A percentile compares a stretch with the other conserved stretches of the same genome.
These are phyloP conservation scores for Talaromyces verruculosus DNA, from an alignment of 2,329 filamentous ascomycete genomes.

Conservation along the genomic window DNA sequence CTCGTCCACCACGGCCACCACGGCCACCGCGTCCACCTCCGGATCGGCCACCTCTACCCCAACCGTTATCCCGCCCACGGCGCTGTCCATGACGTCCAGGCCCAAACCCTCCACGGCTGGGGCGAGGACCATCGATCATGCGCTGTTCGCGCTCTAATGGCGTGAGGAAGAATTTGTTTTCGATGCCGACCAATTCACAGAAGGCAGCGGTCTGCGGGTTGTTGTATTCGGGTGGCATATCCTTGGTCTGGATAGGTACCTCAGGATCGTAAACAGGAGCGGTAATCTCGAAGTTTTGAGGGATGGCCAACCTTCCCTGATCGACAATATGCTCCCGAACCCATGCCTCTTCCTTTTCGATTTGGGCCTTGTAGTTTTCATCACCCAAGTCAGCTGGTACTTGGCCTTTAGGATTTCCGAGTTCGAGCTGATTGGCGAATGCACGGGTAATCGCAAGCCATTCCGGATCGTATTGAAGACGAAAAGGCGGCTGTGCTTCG, in stretches of 20 bases:
- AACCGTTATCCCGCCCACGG: conserved; percentile 6
- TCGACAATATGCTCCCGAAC: conserved; percentile 72
- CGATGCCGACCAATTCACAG: conserved; percentile 73
- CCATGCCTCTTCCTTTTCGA: conserved; percentile 74
- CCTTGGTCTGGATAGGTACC: conserved; percentile 56
- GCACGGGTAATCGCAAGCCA: conserved; percentile 92
- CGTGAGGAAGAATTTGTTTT: conserved; percentile 72
- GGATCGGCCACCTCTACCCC: conserved; percentile 21
- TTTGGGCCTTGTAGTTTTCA: conserved; percentile 64
- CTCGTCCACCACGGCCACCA: conserved; percentile 23
- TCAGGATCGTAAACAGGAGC: conserved; percentile 68
- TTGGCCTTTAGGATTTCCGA: conserved; percentile 60
- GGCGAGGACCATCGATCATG: conserved; percentile 56
- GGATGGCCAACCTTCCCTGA: conserved; percentile 64
- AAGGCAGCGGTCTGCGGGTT: conserved; percentile 84
- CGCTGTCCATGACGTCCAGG: neutral
- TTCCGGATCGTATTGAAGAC: conserved; percentile 81
- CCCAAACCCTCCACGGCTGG: conserved; percentile 21
- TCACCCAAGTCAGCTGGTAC: conserved; percentile 66
- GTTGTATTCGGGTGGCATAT: conserved; percentile 76
- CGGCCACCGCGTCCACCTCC: conserved; percentile 20
- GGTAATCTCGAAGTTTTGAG: conserved; percentile 73
- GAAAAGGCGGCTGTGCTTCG: conserved; percentile 48
- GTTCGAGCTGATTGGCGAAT: conserved; percentile 65
- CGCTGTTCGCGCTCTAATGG: conserved; percentile 67